Conservation (phyloP, 23 red algal genomes). For the Gracilaria domingensis region DNA sequence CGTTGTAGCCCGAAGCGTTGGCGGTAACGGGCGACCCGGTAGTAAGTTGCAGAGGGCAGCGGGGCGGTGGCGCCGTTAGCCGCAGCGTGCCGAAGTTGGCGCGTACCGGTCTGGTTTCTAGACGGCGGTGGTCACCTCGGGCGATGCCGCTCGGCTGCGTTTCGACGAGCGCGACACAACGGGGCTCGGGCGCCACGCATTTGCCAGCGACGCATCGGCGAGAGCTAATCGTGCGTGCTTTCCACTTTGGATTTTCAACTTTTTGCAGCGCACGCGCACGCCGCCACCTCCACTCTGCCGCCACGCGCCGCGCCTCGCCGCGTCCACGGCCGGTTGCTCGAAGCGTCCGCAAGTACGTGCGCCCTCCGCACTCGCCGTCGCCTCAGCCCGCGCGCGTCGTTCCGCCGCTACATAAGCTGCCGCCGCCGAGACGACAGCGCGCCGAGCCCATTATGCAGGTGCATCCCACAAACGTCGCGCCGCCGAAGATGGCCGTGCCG, state of each 20-base stretch:
- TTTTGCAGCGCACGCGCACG: neutral
- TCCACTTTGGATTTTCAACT: neutral
- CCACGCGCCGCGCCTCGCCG: no score
- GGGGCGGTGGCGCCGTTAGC: no score
- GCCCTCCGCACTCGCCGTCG: neutral
- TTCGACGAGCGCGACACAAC: slow-evolving; percentile 21
- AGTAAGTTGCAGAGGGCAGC: no score
- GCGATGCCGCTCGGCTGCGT: neutral
- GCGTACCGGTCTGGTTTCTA: no score
- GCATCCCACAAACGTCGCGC: neutral
- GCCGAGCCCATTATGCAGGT: neutral
- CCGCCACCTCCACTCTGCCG: neutral
- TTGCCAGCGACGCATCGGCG: neutral
- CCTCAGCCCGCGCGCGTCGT: neutral
- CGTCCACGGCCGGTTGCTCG: no score
- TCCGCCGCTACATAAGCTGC: neutral
- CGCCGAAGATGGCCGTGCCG: neutral
- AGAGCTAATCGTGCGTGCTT: neutral
- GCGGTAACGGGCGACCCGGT: no score
- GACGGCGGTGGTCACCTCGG: neutral
- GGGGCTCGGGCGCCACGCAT: neutral
- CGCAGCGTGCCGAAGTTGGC: no score
- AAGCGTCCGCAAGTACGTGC: no score
- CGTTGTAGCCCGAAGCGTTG: no score
- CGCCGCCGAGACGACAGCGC: neutral